phyloP scores from a whole-genome alignment of 176 grass and related monocot species.

The Hordeum marinum region DNA sequence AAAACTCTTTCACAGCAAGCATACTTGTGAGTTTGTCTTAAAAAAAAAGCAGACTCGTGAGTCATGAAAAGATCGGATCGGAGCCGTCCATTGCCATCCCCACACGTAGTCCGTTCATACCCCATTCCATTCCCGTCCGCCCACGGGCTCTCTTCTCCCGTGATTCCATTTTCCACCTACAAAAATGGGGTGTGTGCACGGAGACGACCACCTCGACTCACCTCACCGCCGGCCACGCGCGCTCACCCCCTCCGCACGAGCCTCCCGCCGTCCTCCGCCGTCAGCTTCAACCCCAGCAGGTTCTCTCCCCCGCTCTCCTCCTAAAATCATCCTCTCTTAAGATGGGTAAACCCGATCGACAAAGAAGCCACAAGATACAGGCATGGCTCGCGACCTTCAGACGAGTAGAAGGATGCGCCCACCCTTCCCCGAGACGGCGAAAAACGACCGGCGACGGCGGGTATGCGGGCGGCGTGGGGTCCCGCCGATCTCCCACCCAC shows the following conservation, averaged over 20 bases:
- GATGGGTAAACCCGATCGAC: background rate
- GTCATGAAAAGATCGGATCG: no score
- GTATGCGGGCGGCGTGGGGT: background rate
- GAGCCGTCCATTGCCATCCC: no score
- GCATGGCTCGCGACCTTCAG: background rate
- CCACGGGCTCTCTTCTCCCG: background rate
- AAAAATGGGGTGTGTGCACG: background rate
- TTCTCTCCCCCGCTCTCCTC: background rate
- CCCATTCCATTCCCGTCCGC: background rate
- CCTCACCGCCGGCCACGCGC: background rate
- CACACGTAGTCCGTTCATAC: no score
- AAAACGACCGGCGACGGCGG: background rate
- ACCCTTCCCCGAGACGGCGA: background rate
- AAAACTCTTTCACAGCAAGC: no score
- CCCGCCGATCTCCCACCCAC: conserved; percentile 5
- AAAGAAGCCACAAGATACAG: background rate
- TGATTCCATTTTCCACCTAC: background rate
- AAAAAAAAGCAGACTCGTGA: no score
- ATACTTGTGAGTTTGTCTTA: no score
- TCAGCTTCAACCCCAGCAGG: background rate
- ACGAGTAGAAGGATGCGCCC: background rate
- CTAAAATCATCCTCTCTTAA: background rate
- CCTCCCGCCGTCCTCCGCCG: background rate
- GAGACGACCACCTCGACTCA: background rate
- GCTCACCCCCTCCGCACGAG: background rate